Percentiles rank a stretch among this genome's conserved stretches.
Conservation (phyloP, 2,329 filamentous ascomycete genomes). For the Pestalotiopsis sp. region DNA sequence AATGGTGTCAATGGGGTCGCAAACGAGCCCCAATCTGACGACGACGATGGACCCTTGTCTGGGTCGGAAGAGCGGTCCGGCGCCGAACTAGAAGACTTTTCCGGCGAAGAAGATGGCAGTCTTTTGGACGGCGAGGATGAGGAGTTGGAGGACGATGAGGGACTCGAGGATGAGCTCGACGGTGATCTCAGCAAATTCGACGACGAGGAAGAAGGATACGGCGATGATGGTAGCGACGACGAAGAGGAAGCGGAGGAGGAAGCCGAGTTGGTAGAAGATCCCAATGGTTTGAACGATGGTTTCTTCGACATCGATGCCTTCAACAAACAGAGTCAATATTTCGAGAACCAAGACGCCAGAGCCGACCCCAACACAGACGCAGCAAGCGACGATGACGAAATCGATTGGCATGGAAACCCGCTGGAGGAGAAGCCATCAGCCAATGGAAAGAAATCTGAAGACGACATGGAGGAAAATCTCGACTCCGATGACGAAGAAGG, state of each 20-base stretch:
- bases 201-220: constrained; percentile 2
- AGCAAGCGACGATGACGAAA: constrained; percentile 80
- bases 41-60: constrained; percentile 24
- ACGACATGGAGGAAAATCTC: constrained; percentile 43
- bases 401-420: constrained; percentile 87
- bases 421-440: constrained; percentile 42
- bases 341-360: constrained; percentile 82
- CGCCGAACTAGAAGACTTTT: not conserved
- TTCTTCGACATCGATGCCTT: constrained; percentile 99
- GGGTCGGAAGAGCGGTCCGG: constrained; percentile 19
- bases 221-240: constrained; percentile 33
- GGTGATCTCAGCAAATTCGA: constrained; percentile 6
- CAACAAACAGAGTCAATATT: constrained; percentile 88
- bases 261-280: constrained; percentile 68
- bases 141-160: constrained; percentile 34
- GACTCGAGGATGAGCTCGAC: constrained; percentile 30
- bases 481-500: constrained; percentile 72
- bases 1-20: constrained; percentile 39
- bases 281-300: constrained; percentile 88
- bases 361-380: constrained; percentile 75
- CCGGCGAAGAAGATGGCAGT: not conserved
- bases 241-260: constrained; percentile 46
- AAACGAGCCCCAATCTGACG: constrained; percentile 31
- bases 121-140: constrained; percentile 27
- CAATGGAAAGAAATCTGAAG: constrained; percentile 31